These are phyloP conservation scores for Colletotrichum scovillei DNA, from an alignment of 2,329 filamentous ascomycete genomes.

Conservation along the genomic window DNA sequence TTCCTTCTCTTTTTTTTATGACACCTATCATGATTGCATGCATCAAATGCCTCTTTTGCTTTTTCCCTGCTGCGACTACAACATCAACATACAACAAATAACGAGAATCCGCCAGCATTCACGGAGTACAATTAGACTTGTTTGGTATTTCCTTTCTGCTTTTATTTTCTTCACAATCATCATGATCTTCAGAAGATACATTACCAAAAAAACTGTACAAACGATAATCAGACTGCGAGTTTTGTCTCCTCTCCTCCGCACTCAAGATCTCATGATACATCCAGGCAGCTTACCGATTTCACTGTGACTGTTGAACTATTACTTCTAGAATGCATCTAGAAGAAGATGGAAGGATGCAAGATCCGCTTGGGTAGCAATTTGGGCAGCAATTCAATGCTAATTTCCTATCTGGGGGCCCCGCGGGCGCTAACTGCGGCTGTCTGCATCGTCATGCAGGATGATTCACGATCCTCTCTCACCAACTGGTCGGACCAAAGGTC, in stretches of 20 bases:
- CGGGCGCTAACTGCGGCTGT: slow-evolving; percentile 22
- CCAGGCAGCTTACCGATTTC: background rate
- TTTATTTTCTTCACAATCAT: background rate
- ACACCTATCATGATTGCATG: slow-evolving; percentile 28
- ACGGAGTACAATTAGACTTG: slow-evolving; percentile 34
- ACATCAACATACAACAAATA: slow-evolving; percentile 23
- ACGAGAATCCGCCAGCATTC: slow-evolving; percentile 34
- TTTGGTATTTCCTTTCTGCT: background rate
- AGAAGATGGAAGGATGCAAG: background rate
- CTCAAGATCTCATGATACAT: background rate
- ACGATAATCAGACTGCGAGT: slow-evolving; percentile 5
- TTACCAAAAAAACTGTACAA: slow-evolving; percentile 12
- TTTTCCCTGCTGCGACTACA: slow-evolving; percentile 15
- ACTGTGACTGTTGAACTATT: background rate
- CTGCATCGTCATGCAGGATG: slow-evolving; percentile 23
- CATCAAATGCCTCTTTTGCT: slow-evolving; percentile 5
- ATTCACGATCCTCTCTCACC: slow-evolving; percentile 39
- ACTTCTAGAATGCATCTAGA: background rate
- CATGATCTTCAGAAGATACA: background rate
- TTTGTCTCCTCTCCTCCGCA: slow-evolving; percentile 6
- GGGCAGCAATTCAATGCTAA: slow-evolving; percentile 27
- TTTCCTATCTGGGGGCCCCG: background rate
- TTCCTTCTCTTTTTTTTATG: background rate
- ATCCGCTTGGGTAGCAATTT: slow-evolving; percentile 24
- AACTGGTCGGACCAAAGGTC: slow-evolving; percentile 47